Evolutionary conservation across 139 green algal species (phyloP).

Genomic region (Mychonastes homosphaera): DNA sequence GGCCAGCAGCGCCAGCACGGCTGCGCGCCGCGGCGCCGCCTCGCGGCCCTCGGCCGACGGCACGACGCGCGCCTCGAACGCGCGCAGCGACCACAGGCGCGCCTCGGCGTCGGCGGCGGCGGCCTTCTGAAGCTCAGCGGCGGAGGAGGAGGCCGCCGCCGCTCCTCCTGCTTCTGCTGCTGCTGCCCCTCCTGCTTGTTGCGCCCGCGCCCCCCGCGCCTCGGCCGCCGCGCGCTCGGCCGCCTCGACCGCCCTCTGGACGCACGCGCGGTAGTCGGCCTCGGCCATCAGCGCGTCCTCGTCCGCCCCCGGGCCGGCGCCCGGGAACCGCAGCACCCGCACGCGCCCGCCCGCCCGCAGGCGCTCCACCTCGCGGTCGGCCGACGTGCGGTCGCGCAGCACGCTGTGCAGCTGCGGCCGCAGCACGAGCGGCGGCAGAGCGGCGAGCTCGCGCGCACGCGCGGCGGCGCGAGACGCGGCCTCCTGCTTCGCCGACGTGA

Average conservation of each 20-base stretch:
- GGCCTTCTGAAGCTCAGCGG: neutral
- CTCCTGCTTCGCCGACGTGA: conserved; percentile 4
- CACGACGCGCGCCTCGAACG: neutral
- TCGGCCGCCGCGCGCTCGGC: neutral
- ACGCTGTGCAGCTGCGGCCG: conserved; percentile 15
- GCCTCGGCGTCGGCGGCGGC: no score
- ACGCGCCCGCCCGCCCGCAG: neutral
- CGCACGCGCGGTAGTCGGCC: neutral
- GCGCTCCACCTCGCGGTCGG: conserved; percentile 9
- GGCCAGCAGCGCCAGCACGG: conserved; percentile 11
- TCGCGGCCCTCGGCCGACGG: conserved; percentile 6
- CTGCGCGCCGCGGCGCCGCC: neutral
- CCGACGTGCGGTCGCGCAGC: conserved; percentile 10
- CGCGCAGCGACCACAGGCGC: no score
- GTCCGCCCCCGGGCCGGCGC: neutral
- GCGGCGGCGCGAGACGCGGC: conserved; percentile 9
- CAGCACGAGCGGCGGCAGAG: conserved; percentile 11
- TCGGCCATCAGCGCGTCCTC: neutral
- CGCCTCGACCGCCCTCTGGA: neutral
- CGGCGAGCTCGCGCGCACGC: neutral
- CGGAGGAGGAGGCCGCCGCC: neutral
- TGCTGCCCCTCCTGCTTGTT: neutral
- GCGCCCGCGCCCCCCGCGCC: neutral
- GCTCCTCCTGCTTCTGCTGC: neutral
- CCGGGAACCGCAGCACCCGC: conserved; percentile 9